Conservation (phyloP, 108 stramenopile species). For the Aurantiochytrium sp. region DNA sequence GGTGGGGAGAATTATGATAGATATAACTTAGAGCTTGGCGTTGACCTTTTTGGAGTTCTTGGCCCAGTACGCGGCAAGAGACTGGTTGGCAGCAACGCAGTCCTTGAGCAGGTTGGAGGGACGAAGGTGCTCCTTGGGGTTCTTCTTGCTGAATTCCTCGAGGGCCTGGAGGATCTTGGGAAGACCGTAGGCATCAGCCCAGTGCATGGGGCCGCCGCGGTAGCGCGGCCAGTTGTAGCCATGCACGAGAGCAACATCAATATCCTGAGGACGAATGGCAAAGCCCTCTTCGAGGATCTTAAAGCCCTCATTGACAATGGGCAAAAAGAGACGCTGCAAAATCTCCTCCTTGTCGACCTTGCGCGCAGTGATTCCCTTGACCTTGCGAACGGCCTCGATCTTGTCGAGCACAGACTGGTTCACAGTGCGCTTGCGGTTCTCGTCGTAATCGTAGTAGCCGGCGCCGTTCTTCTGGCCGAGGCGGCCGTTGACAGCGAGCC, state of each 20-base stretch:
- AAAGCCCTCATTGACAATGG: slow-evolving; percentile 93
- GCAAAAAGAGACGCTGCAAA: slow-evolving; percentile 56
- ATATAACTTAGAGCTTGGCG: neutral
- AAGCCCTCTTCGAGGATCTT: slow-evolving; percentile 89
- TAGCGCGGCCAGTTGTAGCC: slow-evolving; percentile 90
- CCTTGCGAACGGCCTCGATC: slow-evolving; percentile 27
- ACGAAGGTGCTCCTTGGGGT: neutral
- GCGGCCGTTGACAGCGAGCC: slow-evolving; percentile 69
- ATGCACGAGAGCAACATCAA: slow-evolving; percentile 87
- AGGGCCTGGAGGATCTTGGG: slow-evolving; percentile 12
- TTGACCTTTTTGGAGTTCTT: neutral
- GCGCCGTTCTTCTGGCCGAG: slow-evolving; percentile 59
- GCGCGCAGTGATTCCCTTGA: slow-evolving; percentile 22
- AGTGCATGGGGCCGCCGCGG: slow-evolving; percentile 60
- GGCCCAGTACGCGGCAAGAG: neutral
- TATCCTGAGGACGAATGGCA: slow-evolving; percentile 72
- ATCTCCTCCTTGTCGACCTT: slow-evolving; percentile 32
- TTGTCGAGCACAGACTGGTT: slow-evolving; percentile 30
- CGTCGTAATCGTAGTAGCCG: slow-evolving; percentile 37
- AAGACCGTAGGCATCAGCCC: slow-evolving; percentile 24
- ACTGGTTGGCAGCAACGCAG: neutral
- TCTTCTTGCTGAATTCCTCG: neutral
- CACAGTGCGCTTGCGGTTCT: slow-evolving; percentile 30
- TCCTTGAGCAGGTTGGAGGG: neutral
- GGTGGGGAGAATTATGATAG: neutral